These are phyloP conservation scores for Leishmania braziliensis DNA, from an alignment of 208 protist species.

Conservation along the genomic window DNA sequence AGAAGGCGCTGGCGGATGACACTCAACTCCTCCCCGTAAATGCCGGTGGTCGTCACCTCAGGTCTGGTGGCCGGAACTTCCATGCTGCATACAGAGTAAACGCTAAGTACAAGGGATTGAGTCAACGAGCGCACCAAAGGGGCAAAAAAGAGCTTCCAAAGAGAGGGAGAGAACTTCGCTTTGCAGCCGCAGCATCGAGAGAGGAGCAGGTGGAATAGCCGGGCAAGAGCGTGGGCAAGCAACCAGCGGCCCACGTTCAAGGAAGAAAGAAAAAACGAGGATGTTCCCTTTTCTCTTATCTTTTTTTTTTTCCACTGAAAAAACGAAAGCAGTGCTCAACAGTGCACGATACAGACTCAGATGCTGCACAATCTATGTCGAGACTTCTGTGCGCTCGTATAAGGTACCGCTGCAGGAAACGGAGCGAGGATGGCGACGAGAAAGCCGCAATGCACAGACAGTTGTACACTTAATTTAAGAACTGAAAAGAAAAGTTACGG, in stretches of 20 bases:
- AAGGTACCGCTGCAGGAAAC: not conserved
- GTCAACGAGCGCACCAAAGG: slow-evolving; percentile 1
- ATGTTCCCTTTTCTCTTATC: not conserved
- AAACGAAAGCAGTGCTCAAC: not conserved
- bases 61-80: slow-evolving; percentile 40
- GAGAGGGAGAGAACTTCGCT: not conserved
- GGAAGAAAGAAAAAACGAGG: not conserved
- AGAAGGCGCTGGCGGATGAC: slow-evolving; percentile 34
- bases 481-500: not conserved
- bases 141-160: not conserved
- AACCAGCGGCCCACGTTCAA: not conserved
- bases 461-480: not conserved
- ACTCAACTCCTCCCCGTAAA: slow-evolving; percentile 52
- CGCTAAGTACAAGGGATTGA: not conserved
- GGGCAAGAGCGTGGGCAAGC: not conserved
- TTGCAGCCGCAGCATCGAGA: slow-evolving; percentile 1
- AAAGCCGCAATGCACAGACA: not conserved
- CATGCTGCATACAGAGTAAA: slow-evolving; percentile 9
- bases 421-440: not conserved
- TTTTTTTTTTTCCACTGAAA: not conserved
- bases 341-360: not conserved
- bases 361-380: not conserved
- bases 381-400: not conserved
- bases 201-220: not conserved
- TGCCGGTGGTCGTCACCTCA: slow-evolving; percentile 63